Conservation (phyloP, 1,284 basidiomycete species). For the Jaminaea rosea region DNA sequence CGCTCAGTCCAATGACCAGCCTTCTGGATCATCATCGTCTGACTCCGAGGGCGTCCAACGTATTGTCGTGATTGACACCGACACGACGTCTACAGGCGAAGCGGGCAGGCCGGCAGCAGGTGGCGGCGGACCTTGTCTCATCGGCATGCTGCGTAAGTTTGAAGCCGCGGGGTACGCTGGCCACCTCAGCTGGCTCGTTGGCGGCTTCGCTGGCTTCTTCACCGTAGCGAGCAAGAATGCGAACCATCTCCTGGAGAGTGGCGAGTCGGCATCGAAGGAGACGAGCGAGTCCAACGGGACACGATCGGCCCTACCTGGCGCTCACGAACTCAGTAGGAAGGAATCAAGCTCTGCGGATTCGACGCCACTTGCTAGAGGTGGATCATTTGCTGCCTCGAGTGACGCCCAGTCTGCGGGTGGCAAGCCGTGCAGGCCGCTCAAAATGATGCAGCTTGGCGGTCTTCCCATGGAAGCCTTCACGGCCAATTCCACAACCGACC, state of each 20-base stretch:
- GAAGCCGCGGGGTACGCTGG: conserved; percentile 34
- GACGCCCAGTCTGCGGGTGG: too few relatives aligned
- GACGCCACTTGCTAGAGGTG: too few relatives aligned
- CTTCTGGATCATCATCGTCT: conserved; percentile 15
- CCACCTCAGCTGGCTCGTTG: conserved; percentile 40
- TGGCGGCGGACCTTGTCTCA: conserved; percentile 38
- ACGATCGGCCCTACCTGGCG: too few relatives aligned
- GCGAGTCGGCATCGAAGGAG: not conserved
- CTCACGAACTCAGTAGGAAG: too few relatives aligned
- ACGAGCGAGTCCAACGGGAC: too few relatives aligned
- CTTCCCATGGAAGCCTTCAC: conserved; percentile 39
- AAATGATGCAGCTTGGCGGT: conserved; percentile 33
- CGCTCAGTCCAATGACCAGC: not conserved
- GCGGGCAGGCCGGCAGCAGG: conserved; percentile 35
- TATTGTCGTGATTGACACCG: conserved; percentile 41
- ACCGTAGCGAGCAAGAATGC: not conserved
- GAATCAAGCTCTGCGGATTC: too few relatives aligned
- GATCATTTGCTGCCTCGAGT: too few relatives aligned
- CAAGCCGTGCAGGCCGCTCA: too few relatives aligned
- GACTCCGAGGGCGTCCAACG: not conserved
- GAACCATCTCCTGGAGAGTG: not conserved
- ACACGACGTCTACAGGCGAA: conserved; percentile 24
- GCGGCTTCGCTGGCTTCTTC: conserved; percentile 34
- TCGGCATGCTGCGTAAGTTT: conserved; percentile 44
- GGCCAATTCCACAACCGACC: conserved; percentile 7